Evolutionary conservation across 2,329 filamentous ascomycete species (phyloP), one percentile per base, ranked within the genome.

Genomic region (Thielaviopsis punctulata): DNA sequence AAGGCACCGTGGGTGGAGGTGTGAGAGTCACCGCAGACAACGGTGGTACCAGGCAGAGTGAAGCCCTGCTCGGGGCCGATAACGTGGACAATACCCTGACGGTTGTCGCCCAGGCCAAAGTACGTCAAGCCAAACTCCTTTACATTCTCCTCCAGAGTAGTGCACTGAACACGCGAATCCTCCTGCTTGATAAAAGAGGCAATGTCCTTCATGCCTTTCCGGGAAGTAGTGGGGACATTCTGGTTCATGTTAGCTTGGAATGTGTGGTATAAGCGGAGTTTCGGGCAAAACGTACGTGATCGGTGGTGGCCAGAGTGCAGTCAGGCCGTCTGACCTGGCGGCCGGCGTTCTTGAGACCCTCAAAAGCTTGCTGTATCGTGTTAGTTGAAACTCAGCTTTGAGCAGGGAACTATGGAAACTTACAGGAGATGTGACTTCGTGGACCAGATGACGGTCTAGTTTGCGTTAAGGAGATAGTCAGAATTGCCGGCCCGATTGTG

Each of bases 11-110:
- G 92, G 57, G 92, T 98, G 23, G 90, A 95, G 46, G 92, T 98
- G 67, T 98, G 92, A 63, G 86, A 94, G 75, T 98, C 92, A 67
- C 92, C 92, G 64, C 92, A 96, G 58, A 96, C 92, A 36, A 96
- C 85, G 2, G 92, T 98, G 52, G 92, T 96, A 59, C 87, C 92
- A 43, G 92, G 92, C 36, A 96, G 82, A 53, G 92, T 98, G 73
- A 98, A 98, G 59, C 92, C 92, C 69, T 98, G 92, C 73, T 98
- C 92, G 41, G 92, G 92, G 33, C 92, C 92, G 61, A 98, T 96
- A 62, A 98, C 86, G 70, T 98, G 92, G 54, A 96, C 92, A 61
- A 98, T 98, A 59, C 92, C 92, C 70, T 98, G 92, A 58, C 92
- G 82, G 76, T 92, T 93, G 69, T 96, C 90, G 60, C 84, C 86